phyloP scores from a whole-genome alignment of 805 yeast genomes.

The Hemisphaericaspora nanyangensis region DNA sequence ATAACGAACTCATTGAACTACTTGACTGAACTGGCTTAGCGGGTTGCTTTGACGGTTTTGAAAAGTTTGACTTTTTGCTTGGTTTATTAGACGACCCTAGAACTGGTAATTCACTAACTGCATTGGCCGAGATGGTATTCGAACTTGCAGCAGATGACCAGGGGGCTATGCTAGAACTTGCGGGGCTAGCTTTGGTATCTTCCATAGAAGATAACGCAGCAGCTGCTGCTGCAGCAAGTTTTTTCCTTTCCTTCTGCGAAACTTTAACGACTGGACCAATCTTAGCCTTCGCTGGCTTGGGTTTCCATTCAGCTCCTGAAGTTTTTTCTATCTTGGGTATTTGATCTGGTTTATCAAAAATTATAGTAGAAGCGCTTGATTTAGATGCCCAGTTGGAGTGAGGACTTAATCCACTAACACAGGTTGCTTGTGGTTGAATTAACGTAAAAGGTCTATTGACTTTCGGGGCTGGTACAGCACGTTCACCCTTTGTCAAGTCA shows the following conservation, averaged over 20 bases:
- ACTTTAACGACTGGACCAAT: slow-evolving; percentile 38
- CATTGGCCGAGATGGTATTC: neutral
- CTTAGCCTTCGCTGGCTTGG: slow-evolving; percentile 20
- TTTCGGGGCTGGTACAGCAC: neutral
- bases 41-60: neutral
- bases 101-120: slow-evolving; percentile 15
- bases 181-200: neutral
- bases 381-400: slow-evolving; percentile 25
- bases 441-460: neutral
- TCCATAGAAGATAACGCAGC: neutral
- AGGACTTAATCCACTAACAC: slow-evolving; percentile 18
- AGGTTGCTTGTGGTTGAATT: neutral
- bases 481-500: neutral
- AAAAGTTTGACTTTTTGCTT: too few relatives aligned
- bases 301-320: slow-evolving; percentile 1
- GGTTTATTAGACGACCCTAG: slow-evolving; percentile 12
- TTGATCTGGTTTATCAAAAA: slow-evolving; percentile 7
- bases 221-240: slow-evolving; percentile 20
- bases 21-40: neutral
- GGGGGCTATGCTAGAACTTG: slow-evolving; percentile 8
- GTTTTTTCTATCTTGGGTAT: neutral
- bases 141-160: slow-evolving; percentile 7
- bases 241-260: slow-evolving; percentile 61
- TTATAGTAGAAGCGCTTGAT: slow-evolving; percentile 5
- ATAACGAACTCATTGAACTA: neutral